A percentile compares a stretch with the other conserved stretches of the same genome.
Evolutionary conservation across 768 basidiomycete genomes (phyloP).

Genomic region (Amanita molliuscula): DNA sequence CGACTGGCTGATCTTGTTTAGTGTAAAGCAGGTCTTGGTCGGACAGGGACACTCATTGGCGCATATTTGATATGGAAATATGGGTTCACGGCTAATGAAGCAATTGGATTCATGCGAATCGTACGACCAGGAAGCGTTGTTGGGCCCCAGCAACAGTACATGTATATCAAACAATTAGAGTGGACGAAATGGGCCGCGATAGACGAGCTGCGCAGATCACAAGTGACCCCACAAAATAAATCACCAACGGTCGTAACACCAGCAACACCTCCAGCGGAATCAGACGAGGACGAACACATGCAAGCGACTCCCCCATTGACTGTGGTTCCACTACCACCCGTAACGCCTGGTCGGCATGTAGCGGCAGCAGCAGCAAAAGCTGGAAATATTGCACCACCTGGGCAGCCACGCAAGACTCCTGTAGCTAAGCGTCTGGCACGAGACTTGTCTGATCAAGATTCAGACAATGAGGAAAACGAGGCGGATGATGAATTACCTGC

Average conservation of each 20-base stretch:
- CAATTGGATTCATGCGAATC: constrained; percentile 97
- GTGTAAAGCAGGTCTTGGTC: constrained; percentile 95
- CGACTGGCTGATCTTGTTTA: constrained; percentile 22
- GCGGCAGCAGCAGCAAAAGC: constrained; percentile 62
- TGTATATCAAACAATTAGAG: constrained; percentile 90
- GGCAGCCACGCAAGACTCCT: constrained; percentile 85
- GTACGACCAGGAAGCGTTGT: constrained; percentile 91
- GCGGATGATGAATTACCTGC: constrained; percentile 56
- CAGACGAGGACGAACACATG: constrained; percentile 44
- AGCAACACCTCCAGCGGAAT: constrained; percentile 73
- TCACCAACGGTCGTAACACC: constrained; percentile 50
- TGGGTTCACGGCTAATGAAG: constrained; percentile 91
- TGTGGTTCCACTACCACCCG: constrained; percentile 44
- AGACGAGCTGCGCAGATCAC: constrained; percentile 60
- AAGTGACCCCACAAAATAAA: constrained; percentile 24
- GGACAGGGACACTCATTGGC: constrained; percentile 94
- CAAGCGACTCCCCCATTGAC: constrained; percentile 30
- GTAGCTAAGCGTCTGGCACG: constrained; percentile 58
- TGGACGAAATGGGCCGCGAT: constrained; percentile 91
- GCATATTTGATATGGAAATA: constrained; percentile 99
- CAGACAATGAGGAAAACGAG: constrained; percentile 30
- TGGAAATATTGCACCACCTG: constrained; percentile 62
- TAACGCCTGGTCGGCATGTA: constrained; percentile 74
- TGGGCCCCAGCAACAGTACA: constrained; percentile 88
- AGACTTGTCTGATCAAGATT: constrained; percentile 63